Base-by-base conservation (phyloP, 2,329 filamentous ascomycete genomes). In the Colletotrichum sp. region DNA sequence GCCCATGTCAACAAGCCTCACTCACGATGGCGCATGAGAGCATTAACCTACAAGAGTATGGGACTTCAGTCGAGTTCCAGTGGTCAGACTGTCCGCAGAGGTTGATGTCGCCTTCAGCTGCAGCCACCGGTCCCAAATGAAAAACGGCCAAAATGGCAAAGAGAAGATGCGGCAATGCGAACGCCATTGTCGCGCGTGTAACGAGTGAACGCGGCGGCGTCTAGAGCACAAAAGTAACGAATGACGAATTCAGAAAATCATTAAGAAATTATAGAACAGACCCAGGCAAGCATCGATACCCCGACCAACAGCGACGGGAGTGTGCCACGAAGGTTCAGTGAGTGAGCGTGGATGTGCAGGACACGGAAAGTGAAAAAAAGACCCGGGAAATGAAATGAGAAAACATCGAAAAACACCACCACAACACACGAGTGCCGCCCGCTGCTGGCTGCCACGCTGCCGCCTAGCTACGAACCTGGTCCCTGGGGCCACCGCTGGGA, bases 21-120 rank as follows among this genome's bases (percentile, higher is more conserved):
- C 44, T 16, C 16, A 30, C 4, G n/a, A 71, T 10, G 55, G 5
- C 22, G 24, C 16, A n/a, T 18, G 26, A 30, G 10, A 10, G 18
- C 4, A 12, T 52, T 13, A n/a, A 36, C 32, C 24, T n/a, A 76
- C 74, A 76, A 63, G 74, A 76, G 62, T 76, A 76, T 15, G 74
- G 74, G 24, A 76, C 74, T 12, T 73, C 71, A 10, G 74, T 76
- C 16, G 74, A 68, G 70, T 76, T 76, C 74, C 74, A 76, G 57
- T 72, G 72, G 59, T 76, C 74, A 18, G 74, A 76, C 36, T 76
- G 74, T 39, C 74, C 74, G 39, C 74, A 76, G 6, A 76, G 74
- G 32, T 39, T 57, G 70, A 76, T 32, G 22, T 76, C 71, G 18
- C 64, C 64, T 3, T 52, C 13, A 15, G 65, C 70, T n/a, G 73